Base-by-base conservation (phyloP, 257 asterid genomes). In the Sherardia arvensis region DNA sequence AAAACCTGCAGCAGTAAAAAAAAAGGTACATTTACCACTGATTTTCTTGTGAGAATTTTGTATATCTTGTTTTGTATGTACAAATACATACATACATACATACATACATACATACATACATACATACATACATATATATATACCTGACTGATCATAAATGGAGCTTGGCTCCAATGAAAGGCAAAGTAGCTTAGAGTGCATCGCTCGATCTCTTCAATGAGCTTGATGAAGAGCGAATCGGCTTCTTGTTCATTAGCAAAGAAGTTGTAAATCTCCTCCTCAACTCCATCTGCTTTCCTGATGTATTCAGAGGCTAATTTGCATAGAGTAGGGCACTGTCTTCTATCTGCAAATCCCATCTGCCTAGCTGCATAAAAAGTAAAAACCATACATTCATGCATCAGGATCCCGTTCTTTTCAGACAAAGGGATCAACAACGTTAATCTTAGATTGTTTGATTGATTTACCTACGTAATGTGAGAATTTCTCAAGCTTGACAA, bases 391-490 rank as follows among this genome's bases (percentile, higher is more conserved):
- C 58, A 23, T 54, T 54, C 54, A 48, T 48, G 21, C 56, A 51
- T 51, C 14, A 38, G 15, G 18, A 38, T 38, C 47, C 47, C 15
- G 12, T 43, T 43, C 5, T 43, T 27, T 29, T 7, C 62, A 57
- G 55, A 57, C 69, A 4, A 9, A 27, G 54, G 28, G 48, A 43
- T 59, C 43, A 21, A 23, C 0, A n/a, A n/a, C n/a, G n/a, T n/a
- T n/a, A n/a, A n/a, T n/a, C n/a, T n/a, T n/a, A n/a, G n/a, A n/a
- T n/a, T n/a, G n/a, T n/a, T n/a, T n/a, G n/a, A n/a, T n/a, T n/a
- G n/a, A n/a, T n/a, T 83, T 87, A 93, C 99, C 98, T 81, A 92
- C 96, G 65, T 92, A 89, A 64, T 92, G 95, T 30, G 97, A 78
- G 80, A 89, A 89, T 59, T 73, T 84, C 61, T 92, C 99, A 10